Evolutionary conservation across 73 alveolate genomes (phyloP).

Genomic region (Paramecium bursaria): DNA sequence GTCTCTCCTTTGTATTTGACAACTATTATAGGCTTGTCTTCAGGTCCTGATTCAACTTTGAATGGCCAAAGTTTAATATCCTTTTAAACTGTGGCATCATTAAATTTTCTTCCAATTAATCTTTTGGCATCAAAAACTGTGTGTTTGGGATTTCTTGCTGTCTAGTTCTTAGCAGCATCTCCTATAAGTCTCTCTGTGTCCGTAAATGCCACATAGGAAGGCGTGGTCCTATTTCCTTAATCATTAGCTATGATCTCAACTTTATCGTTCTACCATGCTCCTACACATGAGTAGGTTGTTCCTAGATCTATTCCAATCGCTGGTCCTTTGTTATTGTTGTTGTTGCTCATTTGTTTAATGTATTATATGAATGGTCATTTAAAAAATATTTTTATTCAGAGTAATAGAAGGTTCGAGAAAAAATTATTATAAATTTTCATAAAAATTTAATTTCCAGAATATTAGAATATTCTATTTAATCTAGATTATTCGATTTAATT

Average conservation of each 20-base stretch:
- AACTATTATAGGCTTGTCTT: constrained; percentile 85
- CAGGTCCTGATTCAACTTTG: constrained; percentile 83
- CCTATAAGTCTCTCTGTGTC: constrained; percentile 85
- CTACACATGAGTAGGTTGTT: constrained; percentile 90
- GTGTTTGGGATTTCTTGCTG: constrained; percentile 80
- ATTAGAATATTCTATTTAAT: too few species aligned
- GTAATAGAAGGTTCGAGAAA: too few species aligned
- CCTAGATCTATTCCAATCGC: constrained; percentile 89
- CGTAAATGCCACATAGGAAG: constrained; percentile 91
- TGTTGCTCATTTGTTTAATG: too few species aligned
- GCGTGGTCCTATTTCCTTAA: constrained; percentile 87
- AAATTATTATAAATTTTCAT: too few species aligned
- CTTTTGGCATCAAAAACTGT: constrained; percentile 84
- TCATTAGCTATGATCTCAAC: constrained; percentile 88
- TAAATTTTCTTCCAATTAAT: constrained; percentile 82
- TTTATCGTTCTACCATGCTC: constrained; percentile 77
- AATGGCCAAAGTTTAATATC: constrained; percentile 89
- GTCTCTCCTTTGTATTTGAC: constrained; percentile 76
- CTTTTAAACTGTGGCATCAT: constrained; percentile 78
- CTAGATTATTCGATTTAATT: too few species aligned
- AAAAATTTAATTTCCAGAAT: too few species aligned
- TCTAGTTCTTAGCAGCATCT: constrained; percentile 83
- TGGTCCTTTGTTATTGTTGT: too few species aligned
- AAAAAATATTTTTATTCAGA: too few species aligned
- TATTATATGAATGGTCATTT: too few species aligned